Evolutionary conservation across 805 yeast genomes (phyloP), one percentile per base, ranked within the genome.

Genomic region (Candida dajiaensis): DNA sequence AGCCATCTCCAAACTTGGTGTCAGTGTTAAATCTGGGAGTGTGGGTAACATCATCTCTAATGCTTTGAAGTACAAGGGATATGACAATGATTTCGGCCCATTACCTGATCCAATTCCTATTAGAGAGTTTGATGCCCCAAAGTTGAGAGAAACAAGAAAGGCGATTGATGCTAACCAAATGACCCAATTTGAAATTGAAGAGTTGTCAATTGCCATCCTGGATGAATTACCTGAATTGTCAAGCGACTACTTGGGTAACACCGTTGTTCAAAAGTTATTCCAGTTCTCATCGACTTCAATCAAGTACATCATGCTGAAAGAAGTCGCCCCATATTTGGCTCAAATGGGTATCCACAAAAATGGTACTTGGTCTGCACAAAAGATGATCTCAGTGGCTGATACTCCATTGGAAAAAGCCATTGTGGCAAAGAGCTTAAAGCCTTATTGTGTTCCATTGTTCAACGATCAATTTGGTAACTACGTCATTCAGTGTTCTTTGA

Each of bases 321-420:
- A 78, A 52, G 78, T 95, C 37, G 71, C 84, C 4, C 95, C 90
- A 23, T 87, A 76, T 59, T 71, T 94, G 52, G 87, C 97, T 1
- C 95, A 89, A 56, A 84, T 92, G 73, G 94, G 97, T 56, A 83
- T 89, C 46, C 99, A 94, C 69, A 94, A 94, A 61, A 94, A 94
- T 64, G 99, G 99, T 51, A 94, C 99, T 6, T 94, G 99, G 99
- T 98, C 97, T 2, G 95, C 96, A 21, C 99, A 94, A 66, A 94
- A 92, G 66, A 83, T 94, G 65, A 89, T 94, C 55, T 85, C 81
- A 53, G 81, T 82, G 40, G 84, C 89, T 4, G 67, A 74, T 51
- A 80, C 80, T 42, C 80, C 74, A 39, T 74, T 78, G 42, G 87
- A 81, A 57, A 83, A 79, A 63, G 68, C 73, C 55, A 62, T 85